Base-by-base conservation (phyloP, 225 moss, liverwort and hornwort genomes). In the Pseudisothecium myosuroides region DNA sequence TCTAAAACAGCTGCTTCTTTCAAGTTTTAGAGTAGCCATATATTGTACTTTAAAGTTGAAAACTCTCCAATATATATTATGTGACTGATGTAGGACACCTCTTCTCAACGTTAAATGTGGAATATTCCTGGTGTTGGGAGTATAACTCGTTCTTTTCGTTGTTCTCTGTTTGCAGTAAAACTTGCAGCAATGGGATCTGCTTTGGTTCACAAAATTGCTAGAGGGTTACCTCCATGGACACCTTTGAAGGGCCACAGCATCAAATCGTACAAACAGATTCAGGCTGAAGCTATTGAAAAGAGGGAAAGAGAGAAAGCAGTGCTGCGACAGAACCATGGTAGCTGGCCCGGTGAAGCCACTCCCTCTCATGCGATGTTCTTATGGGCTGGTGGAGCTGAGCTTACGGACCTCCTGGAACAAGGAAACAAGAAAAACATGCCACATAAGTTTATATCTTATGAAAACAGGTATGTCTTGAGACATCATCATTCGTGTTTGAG, bases 271-370 rank as follows among this genome's bases (percentile, higher is more conserved):
- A 95, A 94, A 89, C 97, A 99, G 83, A 90, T 99, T 56, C 98
- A 99, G 88, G 90, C 89, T 78, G 98, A 99, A 93, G 96, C 97
- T 82, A 95, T 97, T 65, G 98, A 99, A 90, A 96, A 94, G 89
- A 94, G 96, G 88, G 98, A 97, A 85, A 91, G 98, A 76, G 98
- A 99, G 89, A 99, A 96, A 88, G 95, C 98, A 47, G 98, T 99
- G 41, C 21, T 99, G 80, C 94, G 98, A 74, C 93, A 92, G 92
- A 93, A 95, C 86, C 88, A 94, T 54, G 96, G 97, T 63, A 74
- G 73, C 27, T 99, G 98, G 98, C 98, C 98, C 61, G 98, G 98
- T 81, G 98, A 99, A 90, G 90, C 95, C 87, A 90, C 96, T 76
- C 98, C 98, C n/a, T 47, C 95, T 81, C 96, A 95, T 85, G 91